Conservation (phyloP, 805 yeast species). For the Candida hungchunana region DNA sequence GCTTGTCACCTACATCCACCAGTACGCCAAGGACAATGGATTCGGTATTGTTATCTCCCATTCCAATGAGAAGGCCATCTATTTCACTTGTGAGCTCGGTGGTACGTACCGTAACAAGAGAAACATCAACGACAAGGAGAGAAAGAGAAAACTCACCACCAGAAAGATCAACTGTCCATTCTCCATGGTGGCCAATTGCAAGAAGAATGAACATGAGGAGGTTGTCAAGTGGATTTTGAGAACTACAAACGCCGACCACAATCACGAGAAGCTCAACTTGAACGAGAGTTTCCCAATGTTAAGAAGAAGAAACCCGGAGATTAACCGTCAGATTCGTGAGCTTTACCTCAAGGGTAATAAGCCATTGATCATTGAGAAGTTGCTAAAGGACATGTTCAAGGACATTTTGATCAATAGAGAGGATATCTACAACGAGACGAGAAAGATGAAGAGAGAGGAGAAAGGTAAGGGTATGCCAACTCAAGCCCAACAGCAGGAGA, state of each 20-base stretch:
- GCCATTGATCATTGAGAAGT: constrained; percentile 26
- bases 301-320: constrained; percentile 30
- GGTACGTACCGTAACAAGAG: constrained; percentile 29
- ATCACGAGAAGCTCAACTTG: constrained; percentile 27
- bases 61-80: constrained; percentile 29
- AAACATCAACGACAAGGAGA: constrained; percentile 28
- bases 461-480: constrained; percentile 16
- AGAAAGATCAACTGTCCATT: constrained; percentile 30
- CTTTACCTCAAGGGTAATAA: constrained; percentile 28
- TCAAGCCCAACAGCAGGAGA: constrained; percentile 12
- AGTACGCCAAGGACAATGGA: constrained; percentile 28
- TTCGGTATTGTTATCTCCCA: constrained; percentile 30
- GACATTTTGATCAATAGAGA: constrained; percentile 28
- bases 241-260: constrained; percentile 26
- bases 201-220: constrained; percentile 27
- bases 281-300: constrained; percentile 29
- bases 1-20: constrained; percentile 25
- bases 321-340: constrained; percentile 28
- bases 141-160: constrained; percentile 28
- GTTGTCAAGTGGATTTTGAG: constrained; percentile 26
- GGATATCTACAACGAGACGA: constrained; percentile 29
- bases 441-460: constrained; percentile 31
- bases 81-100: constrained; percentile 29
- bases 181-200: constrained; percentile 30
- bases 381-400: constrained; percentile 24